Base-by-base conservation (phyloP, 169 alveolate genomes). In the Cryptosporidium ryanae region DNA sequence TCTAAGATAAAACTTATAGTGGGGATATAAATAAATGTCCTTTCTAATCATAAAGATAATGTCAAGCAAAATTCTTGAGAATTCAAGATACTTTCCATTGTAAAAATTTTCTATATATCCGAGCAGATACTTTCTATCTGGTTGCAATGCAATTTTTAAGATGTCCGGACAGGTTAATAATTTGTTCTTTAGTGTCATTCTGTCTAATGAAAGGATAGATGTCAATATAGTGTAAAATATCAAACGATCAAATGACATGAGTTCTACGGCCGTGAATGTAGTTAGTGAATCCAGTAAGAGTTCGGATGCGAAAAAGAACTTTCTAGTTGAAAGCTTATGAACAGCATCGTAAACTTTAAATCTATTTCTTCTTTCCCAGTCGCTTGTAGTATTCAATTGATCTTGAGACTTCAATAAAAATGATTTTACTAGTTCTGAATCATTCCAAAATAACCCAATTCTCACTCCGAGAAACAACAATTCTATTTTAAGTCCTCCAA, bases 321-420 rank as follows among this genome's bases (percentile, higher is more conserved):
- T 93, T 83, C 98, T 90, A 49, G 95, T 90, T 65, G 95, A 65
- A 81, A 94, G 90, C 70, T 91, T 90, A 65, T 92, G 90, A 31
- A 96, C 81, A 43, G 97, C 96, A 65, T 96, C 98, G 83, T 96
- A 97, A 31, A 97, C 98, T 91, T 97, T 97, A 44, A 98, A 93
- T 89, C 97, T 95, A 89, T 98, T 98, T 89, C 96, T 95, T 83
- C 98, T 94, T 92, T 98, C 99, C 99, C 99, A 98, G 89, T 98
- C 99, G 13, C 99, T 99, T 49, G 99, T 98, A 44, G 94, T 97
- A 64, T 96, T 98, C 76, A 97, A 93, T 34, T 95, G 94, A 32
- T 59, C 66, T 21, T 49, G 55, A 0, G 91, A 44, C 46, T 61
- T 66, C 63, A 82, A 66, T 0, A 89, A 48, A 48, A 57, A 70